These are phyloP conservation scores for Eutrema japonicum DNA, from an alignment of 345 rosid genomes.

Conservation along the genomic window DNA sequence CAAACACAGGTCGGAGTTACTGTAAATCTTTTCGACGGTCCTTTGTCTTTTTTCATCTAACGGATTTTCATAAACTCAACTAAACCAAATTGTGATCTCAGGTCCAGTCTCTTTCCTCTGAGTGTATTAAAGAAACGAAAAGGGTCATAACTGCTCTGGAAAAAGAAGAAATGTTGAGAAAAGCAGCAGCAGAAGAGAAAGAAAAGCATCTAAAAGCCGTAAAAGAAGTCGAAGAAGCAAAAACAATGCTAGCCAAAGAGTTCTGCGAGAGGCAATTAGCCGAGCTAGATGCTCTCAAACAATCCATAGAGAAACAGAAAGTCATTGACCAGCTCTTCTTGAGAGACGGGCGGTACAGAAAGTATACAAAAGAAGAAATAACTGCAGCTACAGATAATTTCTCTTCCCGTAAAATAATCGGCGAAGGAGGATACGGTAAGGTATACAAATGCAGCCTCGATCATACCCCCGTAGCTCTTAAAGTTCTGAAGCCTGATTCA, in stretches of 20 bases:
- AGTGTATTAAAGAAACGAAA: slow-evolving; percentile 64
- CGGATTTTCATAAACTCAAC: slow-evolving; percentile 27
- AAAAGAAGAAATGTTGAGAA: slow-evolving; percentile 68
- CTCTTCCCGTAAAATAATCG: slow-evolving; percentile 66
- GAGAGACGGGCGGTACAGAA: slow-evolving; percentile 71
- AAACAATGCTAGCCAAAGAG: slow-evolving; percentile 64
- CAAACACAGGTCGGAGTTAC: slow-evolving; percentile 63
- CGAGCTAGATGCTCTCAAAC: slow-evolving; percentile 64
- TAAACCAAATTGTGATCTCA: slow-evolving; percentile 41
- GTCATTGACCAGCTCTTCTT: slow-evolving; percentile 63
- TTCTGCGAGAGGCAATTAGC: slow-evolving; percentile 67
- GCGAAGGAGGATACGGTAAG: slow-evolving; percentile 89
- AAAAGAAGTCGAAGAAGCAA: slow-evolving; percentile 75
- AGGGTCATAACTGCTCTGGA: slow-evolving; percentile 63
- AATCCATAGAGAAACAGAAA: slow-evolving; percentile 71
- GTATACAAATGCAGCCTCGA: slow-evolving; percentile 84
- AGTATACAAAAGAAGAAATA: slow-evolving; percentile 65
- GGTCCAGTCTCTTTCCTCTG: slow-evolving; percentile 72
- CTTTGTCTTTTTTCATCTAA: slow-evolving; percentile 3
- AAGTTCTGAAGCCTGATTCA: slow-evolving; percentile 66
- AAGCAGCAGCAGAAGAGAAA: slow-evolving; percentile 73
- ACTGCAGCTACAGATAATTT: slow-evolving; percentile 68
- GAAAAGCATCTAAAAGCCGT: slow-evolving; percentile 63
- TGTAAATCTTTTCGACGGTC: background rate
- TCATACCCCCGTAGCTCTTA: slow-evolving; percentile 83